These are phyloP conservation scores for Phytophthora fragariae DNA, from an alignment of 352 stramenopile species.

Conservation along the genomic window DNA sequence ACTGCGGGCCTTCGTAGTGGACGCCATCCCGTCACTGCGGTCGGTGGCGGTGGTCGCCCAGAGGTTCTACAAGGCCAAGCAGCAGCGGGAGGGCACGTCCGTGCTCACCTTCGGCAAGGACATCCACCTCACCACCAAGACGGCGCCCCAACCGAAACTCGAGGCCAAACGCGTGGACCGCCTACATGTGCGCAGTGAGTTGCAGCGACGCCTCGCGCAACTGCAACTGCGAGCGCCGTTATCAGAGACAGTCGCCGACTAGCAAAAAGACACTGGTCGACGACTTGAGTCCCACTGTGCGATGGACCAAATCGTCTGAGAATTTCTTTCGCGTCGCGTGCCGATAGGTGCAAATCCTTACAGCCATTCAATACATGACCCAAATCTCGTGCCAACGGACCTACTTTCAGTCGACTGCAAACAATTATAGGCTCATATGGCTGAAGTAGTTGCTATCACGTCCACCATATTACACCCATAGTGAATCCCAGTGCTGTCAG, in stretches of 20 bases:
- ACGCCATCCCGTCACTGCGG: constrained; percentile 29
- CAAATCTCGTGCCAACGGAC: background rate
- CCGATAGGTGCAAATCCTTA: background rate
- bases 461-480: too few species aligned
- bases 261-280: background rate
- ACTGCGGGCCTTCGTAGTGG: constrained; percentile 54
- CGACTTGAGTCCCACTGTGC: constrained; percentile 24
- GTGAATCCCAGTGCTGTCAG: background rate
- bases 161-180: constrained; percentile 70
- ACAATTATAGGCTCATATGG: too few species aligned
- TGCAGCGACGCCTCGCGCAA: constrained; percentile 41
- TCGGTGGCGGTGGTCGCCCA: constrained; percentile 63
- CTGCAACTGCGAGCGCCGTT: constrained; percentile 1
- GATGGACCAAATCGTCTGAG: constrained; percentile 14
- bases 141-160: constrained; percentile 56
- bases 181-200: constrained; percentile 55
- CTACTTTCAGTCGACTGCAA: too few species aligned
- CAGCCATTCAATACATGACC: background rate
- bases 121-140: constrained; percentile 67
- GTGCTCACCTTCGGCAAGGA: constrained; percentile 76
- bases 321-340: constrained; percentile 31
- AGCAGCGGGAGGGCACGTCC: constrained; percentile 41
- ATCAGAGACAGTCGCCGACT: background rate
- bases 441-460: too few species aligned
- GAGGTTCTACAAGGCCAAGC: constrained; percentile 63